Base-by-base conservation (phyloP, 805 yeast species). In the Suhomyces pyralidae region DNA sequence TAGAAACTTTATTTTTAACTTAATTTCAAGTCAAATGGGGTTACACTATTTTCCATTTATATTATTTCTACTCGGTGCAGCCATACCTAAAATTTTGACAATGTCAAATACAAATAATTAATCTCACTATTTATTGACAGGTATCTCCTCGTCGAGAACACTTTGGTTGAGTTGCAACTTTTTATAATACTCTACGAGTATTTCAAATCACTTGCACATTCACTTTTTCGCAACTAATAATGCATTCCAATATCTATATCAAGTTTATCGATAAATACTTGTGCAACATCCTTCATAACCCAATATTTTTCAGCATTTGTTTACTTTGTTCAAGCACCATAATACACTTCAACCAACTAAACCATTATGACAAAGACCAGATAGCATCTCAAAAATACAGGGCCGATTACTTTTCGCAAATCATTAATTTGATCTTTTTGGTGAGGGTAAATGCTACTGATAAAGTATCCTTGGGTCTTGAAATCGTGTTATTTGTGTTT, bases 341-440 rank as follows among this genome's bases (percentile, higher is more conserved):
- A 38, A 17, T 38, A 38, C 42, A 38, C 14, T 38, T 17, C 4
- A 38, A 38, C 24, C 42, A 38, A 38, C 42, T 38, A 14, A 38
- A 38, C 8, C 40, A 36, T 17, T 19, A 38, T 19, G 20, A 10
- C 24, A 38, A 17, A 19, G 20, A 17, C 20, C 12, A 38, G 24
- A 19, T 38, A 17, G 22, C 9, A 17, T 8, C 20, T 17, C 42
- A 51, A n/a, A 40, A 44, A n/a, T 45, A 45, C 44, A n/a, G 20
- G n/a, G 25, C 49, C 36, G 73, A 70, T 47, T 28, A 67, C 14
- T 25, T 63, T 6, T 67, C 69, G 36, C 60, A 67, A 30, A 26
- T 58, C 15, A 57, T 71, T 43, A 69, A 70, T 54, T 19, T 70
- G 20, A 14, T 65, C n/a, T 70, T 71, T 45, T 55, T 71, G 5